Base-by-base conservation (phyloP, 768 basidiomycete species). In the Sporobolomyces pararoseus region DNA sequence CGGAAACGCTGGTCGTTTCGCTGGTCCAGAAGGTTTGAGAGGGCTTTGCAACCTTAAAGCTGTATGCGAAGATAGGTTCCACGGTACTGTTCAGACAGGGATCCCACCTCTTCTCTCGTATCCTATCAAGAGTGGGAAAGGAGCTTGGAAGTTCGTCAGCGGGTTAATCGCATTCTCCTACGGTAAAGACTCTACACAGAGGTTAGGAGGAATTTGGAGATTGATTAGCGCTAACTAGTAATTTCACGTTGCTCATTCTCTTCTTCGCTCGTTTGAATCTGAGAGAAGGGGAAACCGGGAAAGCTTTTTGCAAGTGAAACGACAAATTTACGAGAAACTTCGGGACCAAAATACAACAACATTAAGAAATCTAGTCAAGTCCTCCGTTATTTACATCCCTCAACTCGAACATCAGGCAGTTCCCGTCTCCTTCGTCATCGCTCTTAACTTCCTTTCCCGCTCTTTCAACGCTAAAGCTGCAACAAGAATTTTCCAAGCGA, bases 1-100 rank as follows among this genome's bases (percentile, higher is more conserved):
- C 60, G 95, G 95, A 47, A 94, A 95, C 77, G 95, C 61, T 21
- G 37, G 93, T 9, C 86, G 96, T 70, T 96, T 99, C 75, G 91
- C 89, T 73, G 96, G 96, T 31, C 88, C 90, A 2, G 96, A 99
- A 81, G 96, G 96, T 46, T 83, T 99, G 49, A 86, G 92, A 32
- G 83, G 89, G 2, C 81, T 99, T 47, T 93, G 91, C 52, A 91
- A 90, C 76, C 83, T 88, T 61, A 99, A 99, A 78, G 88, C 88
- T 19, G 86, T 99, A 58, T 85, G 90, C 63, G 82, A 85, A 23
- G 96, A 99, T 79, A 85, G 90, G 54, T 91, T 88, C 84, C 90
- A 92, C 64, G 86, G 87, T 39, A 77, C 88, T 51, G 82, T 94
- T 50, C 87, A 91, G 78, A 99, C 96, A 0, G 81, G 79, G 16